phyloP scores from a whole-genome alignment of 768 basidiomycete genomes.

The Calocybe cyanea region DNA sequence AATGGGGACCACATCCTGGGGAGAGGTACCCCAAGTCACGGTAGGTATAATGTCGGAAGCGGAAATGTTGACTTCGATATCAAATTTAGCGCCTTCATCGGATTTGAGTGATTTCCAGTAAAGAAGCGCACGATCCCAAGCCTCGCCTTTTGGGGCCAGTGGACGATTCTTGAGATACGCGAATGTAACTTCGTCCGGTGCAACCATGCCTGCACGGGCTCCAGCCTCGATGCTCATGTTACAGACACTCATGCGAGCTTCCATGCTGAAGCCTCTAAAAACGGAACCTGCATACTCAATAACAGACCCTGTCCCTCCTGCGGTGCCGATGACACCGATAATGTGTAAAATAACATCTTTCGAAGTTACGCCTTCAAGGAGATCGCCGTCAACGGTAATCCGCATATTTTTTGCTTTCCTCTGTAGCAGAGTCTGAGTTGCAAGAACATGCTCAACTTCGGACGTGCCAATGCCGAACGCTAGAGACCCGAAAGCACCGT shows the following conservation, averaged over 20 bases:
- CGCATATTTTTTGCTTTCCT: slow-evolving; percentile 91
- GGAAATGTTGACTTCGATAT: slow-evolving; percentile 73
- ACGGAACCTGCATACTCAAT: slow-evolving; percentile 92
- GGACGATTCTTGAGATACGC: slow-evolving; percentile 79
- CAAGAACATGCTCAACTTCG: slow-evolving; percentile 92
- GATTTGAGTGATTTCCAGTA: slow-evolving; percentile 81
- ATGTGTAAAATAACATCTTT: slow-evolving; percentile 91
- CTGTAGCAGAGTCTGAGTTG: slow-evolving; percentile 86
- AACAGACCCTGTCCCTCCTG: slow-evolving; percentile 87
- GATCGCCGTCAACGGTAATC: slow-evolving; percentile 79
- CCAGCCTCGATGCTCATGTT: slow-evolving; percentile 97
- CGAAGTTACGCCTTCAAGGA: slow-evolving; percentile 78
- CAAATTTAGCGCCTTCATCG: slow-evolving; percentile 82
- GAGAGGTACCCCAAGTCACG: slow-evolving; percentile 91
- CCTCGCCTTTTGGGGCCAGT: slow-evolving; percentile 76
- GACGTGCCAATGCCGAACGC: slow-evolving; percentile 94
- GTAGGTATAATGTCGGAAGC: slow-evolving; percentile 88
- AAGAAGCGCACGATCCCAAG: slow-evolving; percentile 81
- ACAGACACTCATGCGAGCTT: slow-evolving; percentile 87
- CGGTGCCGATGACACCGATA: slow-evolving; percentile 90
- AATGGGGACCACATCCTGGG: slow-evolving; percentile 84
- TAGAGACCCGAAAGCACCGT: slow-evolving; percentile 89
- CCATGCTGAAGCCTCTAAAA: slow-evolving; percentile 83
- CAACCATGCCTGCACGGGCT: slow-evolving; percentile 90
- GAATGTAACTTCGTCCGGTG: slow-evolving; percentile 86